Evolutionary conservation across 176 grass and related monocot genomes (phyloP), one percentile per base, ranked within the genome.

Genomic region (Stipa capillata): DNA sequence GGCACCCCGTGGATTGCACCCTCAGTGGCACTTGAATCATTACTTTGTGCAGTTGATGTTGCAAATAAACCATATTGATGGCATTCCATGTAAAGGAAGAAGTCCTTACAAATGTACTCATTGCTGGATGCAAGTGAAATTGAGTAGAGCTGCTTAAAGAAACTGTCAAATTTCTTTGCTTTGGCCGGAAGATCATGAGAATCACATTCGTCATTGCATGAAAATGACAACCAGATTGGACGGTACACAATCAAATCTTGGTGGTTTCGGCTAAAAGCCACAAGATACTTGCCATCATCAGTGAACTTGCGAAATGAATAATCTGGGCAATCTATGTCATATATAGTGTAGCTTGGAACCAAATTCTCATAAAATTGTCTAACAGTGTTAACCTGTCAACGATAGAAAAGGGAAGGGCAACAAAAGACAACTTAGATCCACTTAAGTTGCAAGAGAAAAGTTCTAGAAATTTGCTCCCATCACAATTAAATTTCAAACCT

Each of bases 351-450:
- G 34, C 82, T 90, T 28, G 87, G 95, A 76, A 89, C 88, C 69
- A 98, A 69, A 84, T 98, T 98, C 79, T 98, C 95, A 51, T 94
- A 94, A 54, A 98, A 94, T 29, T 98, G 95, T 62, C 95, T 87
- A 43, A 90, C 79, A 20, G 83, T 67, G 80, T 98, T 98, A 63
- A 94, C 88, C 95, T 97, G 91, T 21, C 24, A 70, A 41, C 0
- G 11, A 70, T 48, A 16, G 11, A 79, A 32, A 77, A 76, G 9
- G 44, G 10, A 75, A 48, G 72, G 76, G 79, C 24, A 50, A 54
- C 4, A 68, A 18, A 58, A 23, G 53, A 36, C 4, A 50, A 25
- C 10, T 82, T 34, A 79, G 23, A 53, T 82, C 34, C 58, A 8
- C 20, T 58, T 37, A 58, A 11, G 2, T 45, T 14, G 1, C 23